Evolutionary conservation across 2,329 filamentous ascomycete species (phyloP), one percentile per base, ranked within the genome.

Genomic region (Monosporascus sp.): DNA sequence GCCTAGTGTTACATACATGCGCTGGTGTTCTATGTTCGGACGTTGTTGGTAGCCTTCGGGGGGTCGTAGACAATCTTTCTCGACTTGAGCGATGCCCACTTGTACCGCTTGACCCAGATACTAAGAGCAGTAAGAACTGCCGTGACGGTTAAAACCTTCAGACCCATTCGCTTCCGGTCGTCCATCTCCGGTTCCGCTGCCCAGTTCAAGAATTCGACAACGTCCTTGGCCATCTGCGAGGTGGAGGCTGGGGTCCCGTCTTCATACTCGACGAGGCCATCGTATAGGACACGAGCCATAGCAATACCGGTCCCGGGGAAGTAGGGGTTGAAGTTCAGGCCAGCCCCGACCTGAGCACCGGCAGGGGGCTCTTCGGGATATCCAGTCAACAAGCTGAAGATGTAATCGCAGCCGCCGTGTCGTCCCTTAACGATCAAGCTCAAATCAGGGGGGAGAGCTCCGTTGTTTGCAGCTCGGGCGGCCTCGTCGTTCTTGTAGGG

Each of bases 401-500:
- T 90, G 83, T 99, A 99, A 79, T 99, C 82, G 83, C 90, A 96
- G 73, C 94, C 94, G 71, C 93, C 94, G 81, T 99, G 94, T 67
- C 94, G 88, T 67, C 85, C 94, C 86, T 99, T 99, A 80, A 95
- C 83, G 65, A 99, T 97, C 79, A 99, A 82, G 72, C 88, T 93
- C 77, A 99, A 87, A 87, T 99, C 94, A 57, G 94, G 94, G 63
- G 94, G 94, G 53, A 97, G 84, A 70, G 94, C 94, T 82, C 94
- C 94, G 73, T 95, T 96, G 85, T 99, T 99, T 78, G 92, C 91
- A 71, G 92, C 92, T 72, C 94, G 92, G 60, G 93, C 93, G 64
- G 94, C 93, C 80, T 99, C 93, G 70, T 99, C 94, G 80, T 99
- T 99, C 82, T 95, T 94, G 87, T 99, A 99, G 31, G 94, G 94